Evolutionary conservation across 2,329 filamentous ascomycete species (phyloP), one percentile per base, ranked within the genome.

Genomic region (Chaetomium sp.): DNA sequence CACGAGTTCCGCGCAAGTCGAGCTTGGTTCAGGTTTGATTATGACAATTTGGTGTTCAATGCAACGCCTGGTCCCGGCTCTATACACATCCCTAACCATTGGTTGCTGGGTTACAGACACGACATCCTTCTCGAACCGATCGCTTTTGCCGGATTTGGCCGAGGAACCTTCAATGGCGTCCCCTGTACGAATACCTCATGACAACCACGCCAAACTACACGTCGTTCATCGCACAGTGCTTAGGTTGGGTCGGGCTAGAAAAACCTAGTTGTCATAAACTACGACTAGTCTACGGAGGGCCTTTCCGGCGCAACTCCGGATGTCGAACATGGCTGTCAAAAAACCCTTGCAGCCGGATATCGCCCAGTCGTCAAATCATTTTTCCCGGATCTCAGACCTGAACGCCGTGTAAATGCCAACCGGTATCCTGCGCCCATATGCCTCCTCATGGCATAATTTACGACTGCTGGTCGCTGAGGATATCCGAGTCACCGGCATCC

Each of bases 401-500:
- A 78, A 78, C 75, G 75, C 76, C 74, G 65, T 69, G 60, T 59
- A 33, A 56, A 65, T 67, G 62, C 64, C 64, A 60, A 59, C 55
- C 42, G 49, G 58, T 54, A 53, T 47, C 52, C 52, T 48, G 19
- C 19, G n/a, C 19, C 19, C 19, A 27, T 27, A 27, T 27, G 40
- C 40, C 46, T 19, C 61, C 59, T 59, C 44, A 56, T 51, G 45
- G 44, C 53, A 76, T 85, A 86, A 70, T 49, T 76, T 86, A 87
- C 69, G 80, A 77, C 71, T 79, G 75, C 74, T 85, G 84, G 76
- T 89, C 85, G 77, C 80, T 86, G 69, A 99, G 84, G 77, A 99
- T 99, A 78, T 99, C 94, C 67, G 90, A 96, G 85, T 97, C 88
- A 85, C 92, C 94, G 74, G 91, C 91, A 78, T 99, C 94, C 66